A percentile compares a stretch with the other conserved stretches of the same genome.
Evolutionary conservation across 2,329 filamentous ascomycete species (phyloP).

Genomic region (Fusarium sp.): DNA sequence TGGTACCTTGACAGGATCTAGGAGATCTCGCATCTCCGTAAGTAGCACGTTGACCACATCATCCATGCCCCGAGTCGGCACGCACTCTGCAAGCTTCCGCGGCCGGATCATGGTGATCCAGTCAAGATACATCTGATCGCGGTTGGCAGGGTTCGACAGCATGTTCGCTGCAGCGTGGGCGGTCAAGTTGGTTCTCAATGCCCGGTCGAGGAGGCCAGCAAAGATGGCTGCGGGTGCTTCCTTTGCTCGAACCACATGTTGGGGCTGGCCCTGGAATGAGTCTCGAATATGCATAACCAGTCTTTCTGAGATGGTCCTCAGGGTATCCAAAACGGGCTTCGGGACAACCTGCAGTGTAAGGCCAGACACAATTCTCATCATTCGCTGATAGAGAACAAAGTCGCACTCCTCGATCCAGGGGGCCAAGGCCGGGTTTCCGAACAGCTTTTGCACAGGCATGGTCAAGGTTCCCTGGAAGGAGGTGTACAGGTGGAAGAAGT

Average conservation of each 20-base stretch:
- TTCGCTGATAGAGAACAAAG: conserved; percentile 94
- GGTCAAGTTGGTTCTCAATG: conserved; percentile 90
- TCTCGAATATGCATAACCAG: conserved; percentile 85
- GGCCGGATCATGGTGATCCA: conserved; percentile 78
- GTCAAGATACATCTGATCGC: conserved; percentile 95
- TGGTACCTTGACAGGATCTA: conserved; percentile 75
- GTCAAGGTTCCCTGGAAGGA: conserved; percentile 97
- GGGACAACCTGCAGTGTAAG: conserved; percentile 92
- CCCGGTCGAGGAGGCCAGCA: conserved; percentile 84
- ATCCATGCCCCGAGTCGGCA: conserved; percentile 74
- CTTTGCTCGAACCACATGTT: conserved; percentile 88
- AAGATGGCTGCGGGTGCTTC: conserved; percentile 91
- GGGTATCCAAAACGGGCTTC: conserved; percentile 85
- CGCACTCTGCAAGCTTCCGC: conserved; percentile 72
- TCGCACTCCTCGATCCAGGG: conserved; percentile 97
- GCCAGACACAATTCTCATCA: conserved; percentile 92
- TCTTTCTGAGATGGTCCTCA: conserved; percentile 86
- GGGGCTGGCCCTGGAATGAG: conserved; percentile 86
- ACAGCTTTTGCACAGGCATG: conserved; percentile 93
- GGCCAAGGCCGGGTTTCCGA: conserved; percentile 83
- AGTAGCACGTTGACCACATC: conserved; percentile 73
- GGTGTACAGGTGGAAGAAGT: conserved; percentile 93
- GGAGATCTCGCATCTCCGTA: conserved; percentile 75
- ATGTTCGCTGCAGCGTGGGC: conserved; percentile 95
- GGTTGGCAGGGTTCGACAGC: conserved; percentile 87